Base-by-base conservation (phyloP, 73 alveolate species). In the Durusdinium trenchii region DNA sequence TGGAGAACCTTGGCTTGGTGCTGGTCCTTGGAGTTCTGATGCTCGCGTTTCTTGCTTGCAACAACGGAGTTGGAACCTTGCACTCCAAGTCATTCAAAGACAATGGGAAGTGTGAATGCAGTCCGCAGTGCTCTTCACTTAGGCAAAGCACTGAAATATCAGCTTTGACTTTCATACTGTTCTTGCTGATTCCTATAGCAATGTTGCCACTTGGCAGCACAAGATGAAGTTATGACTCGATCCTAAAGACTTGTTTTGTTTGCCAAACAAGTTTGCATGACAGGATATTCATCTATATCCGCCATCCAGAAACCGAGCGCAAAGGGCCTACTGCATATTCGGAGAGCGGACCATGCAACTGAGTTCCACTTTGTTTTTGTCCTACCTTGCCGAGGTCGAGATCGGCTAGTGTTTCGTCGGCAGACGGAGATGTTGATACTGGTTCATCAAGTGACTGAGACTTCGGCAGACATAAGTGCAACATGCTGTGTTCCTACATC, bases 1-100 rank as follows among this genome's bases (percentile, higher is more conserved):
- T 86, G n/a, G 95, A 86, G 95, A 86, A 86, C 83, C 48, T 86
- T 46, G 95, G 95, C 79, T n/a, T 86, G 83, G 95, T 86, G 26
- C 38, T 86, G 83, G 95, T 86, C 54, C 95, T 86, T 14, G 95
- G 95, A 36, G 46, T 86, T 64, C 48, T 86, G 47, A 86, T 86
- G 95, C 36, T 86, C 43, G 95, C 83, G 95, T 85, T 32, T 54
- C 60, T 30, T 28, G 95, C 73, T 60, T 60, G 73, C 73, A 60
- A 2, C n/a, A n/a, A 2, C 1, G 30, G 69, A 57, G 12, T 57
- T 57, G 69, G 0, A 60, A 23, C 73, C 73, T 60, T 60, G 18
- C 30, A 32, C 73, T 60, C 18, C 73, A 60, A 23, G 1, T 60
- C 30, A 23, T 60, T 23, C 73, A 23, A 2, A 67, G 81, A 30